Percentiles rank a stretch among this genome's conserved stretches.
Conservation (phyloP, 78 protist genomes). For the Isochrysis galbana region DNA sequence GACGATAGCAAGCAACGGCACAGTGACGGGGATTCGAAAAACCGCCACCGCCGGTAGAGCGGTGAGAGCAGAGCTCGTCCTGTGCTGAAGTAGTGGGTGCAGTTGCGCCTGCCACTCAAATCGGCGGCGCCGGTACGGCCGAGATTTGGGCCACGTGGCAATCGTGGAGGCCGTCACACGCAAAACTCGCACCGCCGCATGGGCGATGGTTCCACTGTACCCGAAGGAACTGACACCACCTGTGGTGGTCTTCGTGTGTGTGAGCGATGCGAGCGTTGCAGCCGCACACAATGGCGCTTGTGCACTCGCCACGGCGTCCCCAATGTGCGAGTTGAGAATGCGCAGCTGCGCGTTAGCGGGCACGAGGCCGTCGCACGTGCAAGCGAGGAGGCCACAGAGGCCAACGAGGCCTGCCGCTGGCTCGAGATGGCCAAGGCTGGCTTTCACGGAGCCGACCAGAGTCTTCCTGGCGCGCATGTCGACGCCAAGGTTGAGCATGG, state of each 20-base stretch:
- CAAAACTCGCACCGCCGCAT: not conserved
- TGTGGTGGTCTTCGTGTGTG: not conserved
- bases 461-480: not conserved
- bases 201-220: slow-evolving; percentile 18
- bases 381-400: not conserved
- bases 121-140: not conserved
- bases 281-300: too few relatives aligned
- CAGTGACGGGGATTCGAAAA: too few relatives aligned
- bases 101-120: not conserved
- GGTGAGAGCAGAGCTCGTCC: too few relatives aligned
- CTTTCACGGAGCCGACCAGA: slow-evolving; percentile 62
- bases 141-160: not conserved
- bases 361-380: not conserved
- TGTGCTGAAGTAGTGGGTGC: not conserved
- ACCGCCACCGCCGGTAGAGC: too few relatives aligned
- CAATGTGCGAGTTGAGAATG: not conserved
- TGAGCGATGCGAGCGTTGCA: too few relatives aligned
- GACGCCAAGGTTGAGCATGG: too few relatives aligned
- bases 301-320: not conserved
- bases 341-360: not conserved
- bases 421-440: slow-evolving; percentile 78
- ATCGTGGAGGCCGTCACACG: not conserved
- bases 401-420: slow-evolving; percentile 24
- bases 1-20: too few relatives aligned
- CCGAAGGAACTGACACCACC: slow-evolving; percentile 10